Conservation (phyloP, 1,139 yeast species). For the Blastobotrys proliferans region DNA sequence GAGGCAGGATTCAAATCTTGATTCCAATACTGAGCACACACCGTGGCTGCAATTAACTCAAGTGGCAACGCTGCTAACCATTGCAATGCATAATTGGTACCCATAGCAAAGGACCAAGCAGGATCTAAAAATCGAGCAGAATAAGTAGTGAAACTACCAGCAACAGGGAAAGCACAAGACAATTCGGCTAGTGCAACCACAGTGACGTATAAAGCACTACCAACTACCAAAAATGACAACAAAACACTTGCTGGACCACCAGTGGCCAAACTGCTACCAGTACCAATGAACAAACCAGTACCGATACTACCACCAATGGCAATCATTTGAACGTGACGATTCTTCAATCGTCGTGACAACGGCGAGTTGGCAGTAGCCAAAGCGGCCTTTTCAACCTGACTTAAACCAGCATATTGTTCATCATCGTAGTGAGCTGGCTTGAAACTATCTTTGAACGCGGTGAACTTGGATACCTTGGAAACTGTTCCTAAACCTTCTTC, state of each 20-base stretch:
- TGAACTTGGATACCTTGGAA: slow-evolving; percentile 19
- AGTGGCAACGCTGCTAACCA: slow-evolving; percentile 73
- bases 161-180: slow-evolving; percentile 57
- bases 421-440: slow-evolving; percentile 25
- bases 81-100: slow-evolving; percentile 75
- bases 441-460: slow-evolving; percentile 28
- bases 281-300: slow-evolving; percentile 65
- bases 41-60: slow-evolving; percentile 72
- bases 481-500: neutral
- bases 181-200: slow-evolving; percentile 60
- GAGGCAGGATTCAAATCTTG: slow-evolving; percentile 50
- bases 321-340: slow-evolving; percentile 71
- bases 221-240: slow-evolving; percentile 44
- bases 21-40: slow-evolving; percentile 65
- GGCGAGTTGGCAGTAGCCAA: slow-evolving; percentile 55
- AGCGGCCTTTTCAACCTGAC: slow-evolving; percentile 14
- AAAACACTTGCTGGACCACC: slow-evolving; percentile 70
- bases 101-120: slow-evolving; percentile 72
- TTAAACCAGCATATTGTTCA: slow-evolving; percentile 30
- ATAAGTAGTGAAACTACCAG: slow-evolving; percentile 58
- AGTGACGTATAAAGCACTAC: slow-evolving; percentile 39
- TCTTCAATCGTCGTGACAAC: slow-evolving; percentile 56
- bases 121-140: slow-evolving; percentile 57
- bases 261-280: slow-evolving; percentile 50
- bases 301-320: slow-evolving; percentile 89